phyloP scores from a whole-genome alignment of 2,329 filamentous ascomycete species.

The Aspergillus pseudoterreus region DNA sequence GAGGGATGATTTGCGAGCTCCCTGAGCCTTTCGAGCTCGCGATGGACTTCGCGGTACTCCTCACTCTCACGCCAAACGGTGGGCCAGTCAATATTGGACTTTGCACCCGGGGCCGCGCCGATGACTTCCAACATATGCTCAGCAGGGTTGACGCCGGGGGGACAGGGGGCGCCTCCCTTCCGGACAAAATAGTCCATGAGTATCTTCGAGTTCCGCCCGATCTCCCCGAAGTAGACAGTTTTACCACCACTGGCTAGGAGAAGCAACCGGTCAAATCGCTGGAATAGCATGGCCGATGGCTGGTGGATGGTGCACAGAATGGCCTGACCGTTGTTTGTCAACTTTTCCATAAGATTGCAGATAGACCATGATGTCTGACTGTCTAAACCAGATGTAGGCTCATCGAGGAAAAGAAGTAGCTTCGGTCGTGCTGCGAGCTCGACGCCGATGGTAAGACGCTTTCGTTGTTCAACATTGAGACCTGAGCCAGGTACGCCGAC shows the following conservation, averaged over 20 bases:
- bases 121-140: constrained; percentile 62
- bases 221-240: constrained; percentile 64
- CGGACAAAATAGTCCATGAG: constrained; percentile 61
- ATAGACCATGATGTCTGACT: constrained; percentile 90
- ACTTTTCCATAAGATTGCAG: constrained; percentile 74
- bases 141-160: constrained; percentile 61
- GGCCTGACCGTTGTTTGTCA: constrained; percentile 80
- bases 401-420: constrained; percentile 82
- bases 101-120: constrained; percentile 55
- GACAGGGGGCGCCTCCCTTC: constrained; percentile 54
- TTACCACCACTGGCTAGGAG: constrained; percentile 60
- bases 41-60: constrained; percentile 49
- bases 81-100: constrained; percentile 50
- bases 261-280: constrained; percentile 65
- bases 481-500: constrained; percentile 82
- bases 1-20: constrained; percentile 36
- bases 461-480: constrained; percentile 58
- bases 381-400: constrained; percentile 87
- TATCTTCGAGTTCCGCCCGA: constrained; percentile 53
- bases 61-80: constrained; percentile 54
- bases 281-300: constrained; percentile 84
- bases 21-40: constrained; percentile 49
- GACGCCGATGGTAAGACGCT: constrained; percentile 82
- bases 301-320: constrained; percentile 94
- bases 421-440: constrained; percentile 89